Conservation (phyloP, 2,329 filamentous ascomycete species). For the Trichoderma sp. region DNA sequence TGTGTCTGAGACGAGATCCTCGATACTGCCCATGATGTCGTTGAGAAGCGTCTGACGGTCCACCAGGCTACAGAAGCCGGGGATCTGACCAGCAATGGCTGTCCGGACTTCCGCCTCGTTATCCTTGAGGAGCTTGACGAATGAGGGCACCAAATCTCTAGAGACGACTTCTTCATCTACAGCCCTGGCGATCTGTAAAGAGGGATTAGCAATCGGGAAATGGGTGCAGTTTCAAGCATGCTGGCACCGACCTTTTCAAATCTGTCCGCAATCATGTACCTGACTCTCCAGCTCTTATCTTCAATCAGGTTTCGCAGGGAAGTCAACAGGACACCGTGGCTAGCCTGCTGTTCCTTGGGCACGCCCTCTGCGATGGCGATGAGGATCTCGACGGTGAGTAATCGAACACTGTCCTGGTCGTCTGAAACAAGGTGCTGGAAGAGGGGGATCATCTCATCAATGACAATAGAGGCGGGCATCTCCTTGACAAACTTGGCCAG, state of each 20-base stretch:
- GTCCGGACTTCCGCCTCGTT: slow-evolving; percentile 97
- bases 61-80: slow-evolving; percentile 89
- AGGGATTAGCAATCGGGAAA: neutral
- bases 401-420: slow-evolving; percentile 94
- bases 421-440: slow-evolving; percentile 96
- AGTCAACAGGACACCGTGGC: slow-evolving; percentile 87
- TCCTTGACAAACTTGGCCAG: slow-evolving; percentile 97
- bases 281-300: slow-evolving; percentile 98
- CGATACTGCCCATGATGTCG: slow-evolving; percentile 94
- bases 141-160: slow-evolving; percentile 89
- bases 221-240: neutral
- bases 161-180: slow-evolving; percentile 96
- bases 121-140: slow-evolving; percentile 96
- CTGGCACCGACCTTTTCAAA: slow-evolving; percentile 76
- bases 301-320: slow-evolving; percentile 92
- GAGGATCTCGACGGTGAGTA: slow-evolving; percentile 93
- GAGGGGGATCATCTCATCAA: slow-evolving; percentile 98
- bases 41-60: slow-evolving; percentile 84
- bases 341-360: slow-evolving; percentile 95
- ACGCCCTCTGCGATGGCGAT: slow-evolving; percentile 96
- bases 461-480: slow-evolving; percentile 86
- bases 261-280: slow-evolving; percentile 98
- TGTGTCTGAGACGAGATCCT: slow-evolving; percentile 91
- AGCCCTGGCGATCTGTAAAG: slow-evolving; percentile 85
- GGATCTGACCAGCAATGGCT: slow-evolving; percentile 95